Percentiles rank a stretch among this genome's conserved stretches.
Evolutionary conservation across 2,329 filamentous ascomycete genomes (phyloP).

Genomic region (Celoporthe dispersa): DNA sequence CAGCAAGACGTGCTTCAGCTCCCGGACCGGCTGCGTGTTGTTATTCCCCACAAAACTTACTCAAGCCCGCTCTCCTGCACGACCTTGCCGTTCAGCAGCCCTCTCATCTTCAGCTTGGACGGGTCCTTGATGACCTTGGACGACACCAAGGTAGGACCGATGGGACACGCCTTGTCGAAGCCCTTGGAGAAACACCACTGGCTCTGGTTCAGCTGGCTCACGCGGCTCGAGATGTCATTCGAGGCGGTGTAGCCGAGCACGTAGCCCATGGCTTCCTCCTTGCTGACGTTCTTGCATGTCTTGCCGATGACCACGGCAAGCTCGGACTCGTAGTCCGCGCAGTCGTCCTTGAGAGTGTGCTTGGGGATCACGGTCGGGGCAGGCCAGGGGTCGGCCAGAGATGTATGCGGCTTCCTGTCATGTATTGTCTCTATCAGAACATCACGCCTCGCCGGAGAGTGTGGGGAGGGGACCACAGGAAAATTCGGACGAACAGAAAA

Average conservation of each 20-base stretch:
- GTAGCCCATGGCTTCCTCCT: constrained; percentile 60
- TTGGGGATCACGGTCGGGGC: constrained; percentile 57
- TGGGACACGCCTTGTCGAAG: constrained; percentile 60
- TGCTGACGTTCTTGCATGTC: constrained; percentile 57
- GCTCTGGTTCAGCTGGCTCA: constrained; percentile 56
- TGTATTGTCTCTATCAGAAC: not conserved
- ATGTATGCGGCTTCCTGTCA: constrained; percentile 54
- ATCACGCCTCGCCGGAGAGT: too few relatives aligned
- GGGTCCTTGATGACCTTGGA: constrained; percentile 47
- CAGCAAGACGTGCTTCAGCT: not conserved
- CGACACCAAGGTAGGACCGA: constrained; percentile 57
- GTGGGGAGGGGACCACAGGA: not conserved
- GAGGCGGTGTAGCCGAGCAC: constrained; percentile 61
- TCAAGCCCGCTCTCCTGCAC: constrained; percentile 48
- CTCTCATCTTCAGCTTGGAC: constrained; percentile 45
- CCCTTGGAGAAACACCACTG: constrained; percentile 65
- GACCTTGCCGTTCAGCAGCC: constrained; percentile 54
- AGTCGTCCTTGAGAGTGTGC: constrained; percentile 55
- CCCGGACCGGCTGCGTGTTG: not conserved
- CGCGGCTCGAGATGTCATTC: constrained; percentile 67
- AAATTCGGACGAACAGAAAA: constrained; percentile 47
- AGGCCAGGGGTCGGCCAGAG: constrained; percentile 59
- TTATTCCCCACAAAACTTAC: constrained; percentile 23
- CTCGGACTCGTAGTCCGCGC: constrained; percentile 64
- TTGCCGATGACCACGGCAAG: constrained; percentile 60